Evolutionary conservation across 1,284 basidiomycete species (phyloP).

Genomic region (Amylostereum areolatum): DNA sequence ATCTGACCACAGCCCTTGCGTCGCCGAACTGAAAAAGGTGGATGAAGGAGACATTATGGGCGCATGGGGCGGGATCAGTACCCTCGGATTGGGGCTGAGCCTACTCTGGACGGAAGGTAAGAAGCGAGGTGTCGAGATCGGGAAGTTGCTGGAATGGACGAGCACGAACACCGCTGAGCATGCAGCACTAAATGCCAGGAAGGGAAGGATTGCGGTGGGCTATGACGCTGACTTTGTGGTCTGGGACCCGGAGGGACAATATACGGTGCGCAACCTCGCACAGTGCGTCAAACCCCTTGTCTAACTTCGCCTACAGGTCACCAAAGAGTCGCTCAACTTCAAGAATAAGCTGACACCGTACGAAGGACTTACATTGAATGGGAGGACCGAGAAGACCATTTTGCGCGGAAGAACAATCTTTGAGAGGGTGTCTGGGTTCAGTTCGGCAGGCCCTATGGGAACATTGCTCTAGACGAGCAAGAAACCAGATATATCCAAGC

Average conservation of each 20-base stretch:
- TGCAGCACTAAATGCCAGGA: slow-evolving; percentile 61
- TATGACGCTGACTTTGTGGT: slow-evolving; percentile 82
- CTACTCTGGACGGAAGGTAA: slow-evolving; percentile 78
- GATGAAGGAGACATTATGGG: slow-evolving; percentile 76
- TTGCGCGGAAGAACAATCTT: slow-evolving; percentile 71
- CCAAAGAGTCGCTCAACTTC: slow-evolving; percentile 69
- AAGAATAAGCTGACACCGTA: slow-evolving; percentile 93
- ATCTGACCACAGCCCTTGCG: slow-evolving; percentile 91
- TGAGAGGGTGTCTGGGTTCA: slow-evolving; percentile 25
- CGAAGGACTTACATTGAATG: slow-evolving; percentile 65
- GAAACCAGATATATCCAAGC: too few species aligned
- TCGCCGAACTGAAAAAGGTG: slow-evolving; percentile 75
- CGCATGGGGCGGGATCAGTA: slow-evolving; percentile 91
- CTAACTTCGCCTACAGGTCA: slow-evolving; percentile 45
- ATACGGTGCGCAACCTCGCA: slow-evolving; percentile 41
- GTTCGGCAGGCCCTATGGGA: not conserved
- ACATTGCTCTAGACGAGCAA: not conserved
- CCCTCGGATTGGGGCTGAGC: slow-evolving; percentile 82
- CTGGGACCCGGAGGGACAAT: slow-evolving; percentile 70
- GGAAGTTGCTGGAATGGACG: slow-evolving; percentile 70
- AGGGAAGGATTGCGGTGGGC: slow-evolving; percentile 70
- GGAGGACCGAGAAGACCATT: slow-evolving; percentile 70
- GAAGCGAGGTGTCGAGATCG: slow-evolving; percentile 53
- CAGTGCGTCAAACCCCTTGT: not conserved
- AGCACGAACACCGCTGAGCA: slow-evolving; percentile 69